Conservation (phyloP, 1,284 basidiomycete species). For the Ceratobasidium sp. region DNA sequence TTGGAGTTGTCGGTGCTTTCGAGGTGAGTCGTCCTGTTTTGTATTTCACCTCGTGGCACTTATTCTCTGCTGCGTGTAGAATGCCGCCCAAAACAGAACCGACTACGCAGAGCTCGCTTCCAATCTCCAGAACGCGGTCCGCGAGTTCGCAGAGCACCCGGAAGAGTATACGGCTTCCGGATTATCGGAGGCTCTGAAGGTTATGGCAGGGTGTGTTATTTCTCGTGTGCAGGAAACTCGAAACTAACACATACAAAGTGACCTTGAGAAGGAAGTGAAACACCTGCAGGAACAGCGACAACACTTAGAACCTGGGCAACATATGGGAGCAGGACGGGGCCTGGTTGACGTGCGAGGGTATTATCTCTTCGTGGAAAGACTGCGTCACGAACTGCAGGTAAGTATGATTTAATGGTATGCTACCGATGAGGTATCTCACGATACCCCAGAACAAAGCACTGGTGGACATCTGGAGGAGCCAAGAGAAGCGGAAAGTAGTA, state of each 20-base stretch:
- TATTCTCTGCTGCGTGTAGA: neutral
- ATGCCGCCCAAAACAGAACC: neutral
- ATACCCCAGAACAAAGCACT: neutral
- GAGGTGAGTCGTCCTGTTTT: neutral
- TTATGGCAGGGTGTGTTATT: neutral
- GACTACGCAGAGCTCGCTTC: neutral
- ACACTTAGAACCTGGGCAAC: too few relatives aligned
- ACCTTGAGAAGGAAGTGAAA: too few relatives aligned
- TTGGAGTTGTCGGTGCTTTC: neutral
- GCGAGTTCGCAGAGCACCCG: neutral
- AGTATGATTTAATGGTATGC: neutral
- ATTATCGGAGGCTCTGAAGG: neutral
- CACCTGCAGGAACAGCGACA: too few relatives aligned
- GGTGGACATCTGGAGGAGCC: neutral
- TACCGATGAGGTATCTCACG: neutral
- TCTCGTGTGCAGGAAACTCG: too few relatives aligned
- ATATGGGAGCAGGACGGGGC: too few relatives aligned
- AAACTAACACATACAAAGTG: too few relatives aligned
- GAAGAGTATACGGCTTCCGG: neutral
- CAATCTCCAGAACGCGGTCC: neutral
- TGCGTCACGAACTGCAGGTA: neutral
- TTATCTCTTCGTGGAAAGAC: neutral
- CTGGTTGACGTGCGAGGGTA: too few relatives aligned
- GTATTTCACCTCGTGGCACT: too few relatives aligned
- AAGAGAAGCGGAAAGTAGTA: neutral